Conservation (phyloP, 2,329 filamentous ascomycete genomes). For the Stylonectria norvegica region DNA sequence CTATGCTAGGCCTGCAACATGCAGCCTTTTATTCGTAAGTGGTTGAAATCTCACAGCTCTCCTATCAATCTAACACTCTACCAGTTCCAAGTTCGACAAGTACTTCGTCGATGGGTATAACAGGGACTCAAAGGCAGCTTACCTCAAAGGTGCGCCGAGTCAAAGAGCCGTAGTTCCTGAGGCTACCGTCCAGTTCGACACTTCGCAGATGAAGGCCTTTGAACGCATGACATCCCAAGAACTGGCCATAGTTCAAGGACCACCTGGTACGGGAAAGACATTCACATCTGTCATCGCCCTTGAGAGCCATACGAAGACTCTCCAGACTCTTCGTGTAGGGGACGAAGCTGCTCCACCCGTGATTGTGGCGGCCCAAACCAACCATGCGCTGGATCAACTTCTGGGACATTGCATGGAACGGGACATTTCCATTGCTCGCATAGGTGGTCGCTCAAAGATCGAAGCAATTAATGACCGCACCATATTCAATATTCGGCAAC, state of each 20-base stretch:
- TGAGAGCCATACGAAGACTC: slow-evolving; percentile 42
- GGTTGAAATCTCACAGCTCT: too few relatives aligned
- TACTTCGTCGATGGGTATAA: slow-evolving; percentile 53
- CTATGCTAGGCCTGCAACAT: slow-evolving; percentile 67
- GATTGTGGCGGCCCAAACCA: slow-evolving; percentile 81
- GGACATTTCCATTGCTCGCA: slow-evolving; percentile 54
- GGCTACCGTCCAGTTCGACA: slow-evolving; percentile 51
- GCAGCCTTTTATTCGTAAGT: slow-evolving; percentile 51
- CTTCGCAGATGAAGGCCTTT: slow-evolving; percentile 67
- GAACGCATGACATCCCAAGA: slow-evolving; percentile 66
- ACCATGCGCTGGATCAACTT: slow-evolving; percentile 85
- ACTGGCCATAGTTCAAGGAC: slow-evolving; percentile 77
- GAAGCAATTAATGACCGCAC: slow-evolving; percentile 62
- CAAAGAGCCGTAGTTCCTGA: slow-evolving; percentile 4
- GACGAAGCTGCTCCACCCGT: slow-evolving; percentile 48
- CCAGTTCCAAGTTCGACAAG: slow-evolving; percentile 57
- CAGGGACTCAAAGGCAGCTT: slow-evolving; percentile 27
- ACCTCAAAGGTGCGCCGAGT: slow-evolving; percentile 20
- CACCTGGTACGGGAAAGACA: slow-evolving; percentile 74
- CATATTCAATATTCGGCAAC: slow-evolving; percentile 57
- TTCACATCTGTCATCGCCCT: slow-evolving; percentile 73
- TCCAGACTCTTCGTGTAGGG: slow-evolving; percentile 49
- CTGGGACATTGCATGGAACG: slow-evolving; percentile 56
- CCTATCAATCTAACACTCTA: not conserved
- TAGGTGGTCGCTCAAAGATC: slow-evolving; percentile 68